Percentiles rank a stretch among this genome's conserved stretches.
Evolutionary conservation across 139 green algal genomes (phyloP).

Genomic region (Medakamo hakoo): DNA sequence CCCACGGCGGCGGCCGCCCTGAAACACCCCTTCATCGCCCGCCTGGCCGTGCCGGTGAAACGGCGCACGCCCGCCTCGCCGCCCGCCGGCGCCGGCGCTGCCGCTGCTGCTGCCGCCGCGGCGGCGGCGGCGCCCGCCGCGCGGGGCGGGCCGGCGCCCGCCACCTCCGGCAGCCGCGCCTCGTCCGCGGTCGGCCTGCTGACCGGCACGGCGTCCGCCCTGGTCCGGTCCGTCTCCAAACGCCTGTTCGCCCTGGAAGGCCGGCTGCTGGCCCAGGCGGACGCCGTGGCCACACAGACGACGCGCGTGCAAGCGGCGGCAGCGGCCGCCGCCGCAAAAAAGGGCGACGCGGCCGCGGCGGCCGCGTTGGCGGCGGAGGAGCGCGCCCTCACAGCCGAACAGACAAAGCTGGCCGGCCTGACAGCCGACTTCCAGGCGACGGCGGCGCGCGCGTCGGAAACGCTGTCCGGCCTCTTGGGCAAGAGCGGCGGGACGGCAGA

Average conservation of each 20-base stretch:
- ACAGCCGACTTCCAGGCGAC: slow-evolving; percentile 5
- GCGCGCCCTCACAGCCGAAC: slow-evolving; percentile 3
- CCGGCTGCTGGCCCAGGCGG: slow-evolving; percentile 28
- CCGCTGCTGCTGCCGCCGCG: neutral
- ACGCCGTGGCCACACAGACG: slow-evolving; percentile 22
- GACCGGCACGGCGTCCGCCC: neutral
- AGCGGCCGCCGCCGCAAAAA: slow-evolving; percentile 7
- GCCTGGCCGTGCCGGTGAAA: slow-evolving; percentile 2
- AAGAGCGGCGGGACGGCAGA: neutral
- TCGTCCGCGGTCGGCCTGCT: slow-evolving; percentile 6
- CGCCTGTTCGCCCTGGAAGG: slow-evolving; percentile 59
- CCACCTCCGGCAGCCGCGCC: slow-evolving; percentile 5
- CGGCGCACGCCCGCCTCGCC: slow-evolving; percentile 4
- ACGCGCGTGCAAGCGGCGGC: slow-evolving; percentile 17
- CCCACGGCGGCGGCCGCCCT: slow-evolving; percentile 24
- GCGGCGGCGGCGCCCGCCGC: neutral
- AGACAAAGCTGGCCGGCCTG: too few species aligned
- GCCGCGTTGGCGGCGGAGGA: slow-evolving; percentile 9
- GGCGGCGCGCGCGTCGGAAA: neutral
- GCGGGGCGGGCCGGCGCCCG: neutral
- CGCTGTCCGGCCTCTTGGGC: slow-evolving; percentile 8
- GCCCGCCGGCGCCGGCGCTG: neutral
- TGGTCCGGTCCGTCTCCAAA: slow-evolving; percentile 1
- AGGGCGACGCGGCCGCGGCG: neutral
- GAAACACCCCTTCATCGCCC: slow-evolving; percentile 28